A percentile compares a stretch with the other conserved stretches of the same genome.
Evolutionary conservation across 305 asterid genomes (phyloP).

Genomic region (Nicotiana rustica): DNA sequence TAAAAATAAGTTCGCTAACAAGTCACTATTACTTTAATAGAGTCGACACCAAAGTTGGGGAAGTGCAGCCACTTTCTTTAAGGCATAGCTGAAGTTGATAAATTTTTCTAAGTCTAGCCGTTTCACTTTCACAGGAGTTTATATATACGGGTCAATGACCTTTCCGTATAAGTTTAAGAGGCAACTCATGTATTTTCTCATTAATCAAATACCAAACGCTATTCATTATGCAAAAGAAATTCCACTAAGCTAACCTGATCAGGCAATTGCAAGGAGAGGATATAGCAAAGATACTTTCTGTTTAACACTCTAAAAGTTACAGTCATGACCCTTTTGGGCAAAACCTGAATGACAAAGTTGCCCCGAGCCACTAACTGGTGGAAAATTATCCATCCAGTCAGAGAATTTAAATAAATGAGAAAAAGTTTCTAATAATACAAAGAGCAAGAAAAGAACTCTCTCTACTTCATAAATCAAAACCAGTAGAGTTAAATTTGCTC

Average conservation of each 20-base stretch:
- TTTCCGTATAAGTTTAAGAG: too few species aligned
- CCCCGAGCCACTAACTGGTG: constrained; percentile 30
- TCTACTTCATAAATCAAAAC: constrained; percentile 41
- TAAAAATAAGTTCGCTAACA: too few species aligned
- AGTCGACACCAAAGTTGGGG: too few species aligned
- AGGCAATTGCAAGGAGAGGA: not conserved
- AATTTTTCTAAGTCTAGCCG: too few species aligned
- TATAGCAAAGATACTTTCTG: not conserved
- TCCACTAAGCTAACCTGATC: not conserved
- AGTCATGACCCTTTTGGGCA: constrained; percentile 34
- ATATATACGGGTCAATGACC: too few species aligned
- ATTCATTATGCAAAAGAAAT: constrained; percentile 12
- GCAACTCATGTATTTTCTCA: too few species aligned
- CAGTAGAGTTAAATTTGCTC: constrained; percentile 36
- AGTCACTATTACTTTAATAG: too few species aligned
- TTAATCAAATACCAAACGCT: not conserved
- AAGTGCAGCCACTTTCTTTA: too few species aligned
- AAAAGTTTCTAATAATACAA: constrained; percentile 37
- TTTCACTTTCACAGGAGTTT: too few species aligned
- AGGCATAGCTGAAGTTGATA: too few species aligned
- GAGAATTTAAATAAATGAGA: not conserved
- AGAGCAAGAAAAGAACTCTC: constrained; percentile 23
- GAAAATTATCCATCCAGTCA: constrained; percentile 39
- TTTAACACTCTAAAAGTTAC: constrained; percentile 36
- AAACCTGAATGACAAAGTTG: not conserved